Percentiles rank a stretch among this genome's conserved stretches.
Evolutionary conservation across 345 rosid species (phyloP).

Genomic region (Moricandia moricandioides): DNA sequence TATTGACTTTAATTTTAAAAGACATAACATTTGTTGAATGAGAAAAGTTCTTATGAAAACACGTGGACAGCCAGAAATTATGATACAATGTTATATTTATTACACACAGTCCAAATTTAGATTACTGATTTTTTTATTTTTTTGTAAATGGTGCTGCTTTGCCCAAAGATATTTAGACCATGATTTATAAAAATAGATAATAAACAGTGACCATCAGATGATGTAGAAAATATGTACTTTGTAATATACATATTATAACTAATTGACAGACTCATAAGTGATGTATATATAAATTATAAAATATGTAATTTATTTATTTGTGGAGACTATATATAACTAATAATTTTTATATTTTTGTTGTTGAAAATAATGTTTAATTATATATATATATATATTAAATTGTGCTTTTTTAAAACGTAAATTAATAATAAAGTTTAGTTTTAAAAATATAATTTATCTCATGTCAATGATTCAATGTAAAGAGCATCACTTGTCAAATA

Average conservation of each 20-base stretch:
- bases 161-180: neutral
- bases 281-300: neutral
- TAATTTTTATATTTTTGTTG: neutral
- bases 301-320: neutral
- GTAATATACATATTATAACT: neutral
- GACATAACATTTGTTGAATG: neutral
- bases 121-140: no score
- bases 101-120: no score
- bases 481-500: neutral
- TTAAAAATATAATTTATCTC: no score
- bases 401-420: no score
- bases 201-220: neutral
- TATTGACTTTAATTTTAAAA: neutral
- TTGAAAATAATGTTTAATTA: no score
- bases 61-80: no score
- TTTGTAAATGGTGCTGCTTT: neutral
- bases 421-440: no score
- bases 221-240: neutral
- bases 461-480: no score
- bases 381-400: neutral
- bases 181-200: neutral
- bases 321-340: neutral
- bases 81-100: no score
- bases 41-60: neutral
- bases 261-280: neutral